Conservation (phyloP, 2,329 filamentous ascomycete species). For the Lachnellula subtilissima region DNA sequence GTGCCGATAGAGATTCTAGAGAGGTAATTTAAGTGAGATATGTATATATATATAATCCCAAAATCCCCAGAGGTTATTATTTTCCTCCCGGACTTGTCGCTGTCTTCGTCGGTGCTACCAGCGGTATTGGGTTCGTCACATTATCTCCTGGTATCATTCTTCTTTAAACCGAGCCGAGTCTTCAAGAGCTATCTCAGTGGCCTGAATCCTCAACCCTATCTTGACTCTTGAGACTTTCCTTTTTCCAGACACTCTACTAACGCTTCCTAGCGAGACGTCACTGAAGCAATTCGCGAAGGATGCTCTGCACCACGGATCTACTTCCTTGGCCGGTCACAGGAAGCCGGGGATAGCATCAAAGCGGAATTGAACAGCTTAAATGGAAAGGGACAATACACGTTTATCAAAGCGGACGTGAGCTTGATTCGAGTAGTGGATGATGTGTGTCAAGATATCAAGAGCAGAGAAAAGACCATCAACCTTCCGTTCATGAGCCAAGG, state of each 20-base stretch:
- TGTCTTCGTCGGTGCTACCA: constrained; percentile 47
- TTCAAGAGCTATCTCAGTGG: too few species aligned
- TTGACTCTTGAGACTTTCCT: too few species aligned
- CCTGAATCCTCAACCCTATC: too few species aligned
- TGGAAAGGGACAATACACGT: constrained; percentile 38
- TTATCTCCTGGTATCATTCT: too few species aligned
- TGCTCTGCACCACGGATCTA: constrained; percentile 38
- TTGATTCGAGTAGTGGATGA: constrained; percentile 43
- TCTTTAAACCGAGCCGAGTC: too few species aligned
- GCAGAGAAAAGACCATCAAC: constrained; percentile 48
- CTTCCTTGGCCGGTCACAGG: constrained; percentile 41
- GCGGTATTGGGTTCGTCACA: constrained; percentile 37
- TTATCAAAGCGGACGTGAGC: constrained; percentile 40
- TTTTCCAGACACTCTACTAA: too few species aligned
- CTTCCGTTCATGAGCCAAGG: constrained; percentile 48
- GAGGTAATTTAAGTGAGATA: too few species aligned
- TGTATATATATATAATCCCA: too few species aligned
- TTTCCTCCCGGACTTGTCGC: constrained; percentile 38
- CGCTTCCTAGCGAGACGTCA: constrained; percentile 31
- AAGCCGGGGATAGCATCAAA: constrained; percentile 35
- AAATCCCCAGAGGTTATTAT: background rate
- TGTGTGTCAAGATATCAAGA: constrained; percentile 43
- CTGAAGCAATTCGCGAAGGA: constrained; percentile 40
- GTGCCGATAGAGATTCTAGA: too few species aligned
- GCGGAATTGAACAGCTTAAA: constrained; percentile 32